Conservation (phyloP, 495 filamentous ascomycete genomes). For the Clavariopsis aquatica region DNA sequence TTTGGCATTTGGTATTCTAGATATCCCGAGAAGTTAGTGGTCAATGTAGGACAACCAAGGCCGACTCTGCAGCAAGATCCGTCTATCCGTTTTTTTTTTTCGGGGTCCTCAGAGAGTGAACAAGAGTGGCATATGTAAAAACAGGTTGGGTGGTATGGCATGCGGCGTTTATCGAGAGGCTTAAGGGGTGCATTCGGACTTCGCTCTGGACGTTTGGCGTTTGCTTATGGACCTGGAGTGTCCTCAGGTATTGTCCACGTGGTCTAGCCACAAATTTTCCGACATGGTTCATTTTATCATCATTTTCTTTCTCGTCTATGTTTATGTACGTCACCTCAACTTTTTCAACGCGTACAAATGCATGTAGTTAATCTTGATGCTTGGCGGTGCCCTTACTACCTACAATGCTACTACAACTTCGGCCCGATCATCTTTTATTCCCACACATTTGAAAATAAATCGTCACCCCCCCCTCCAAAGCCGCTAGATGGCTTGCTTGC, state of each 20-base stretch:
- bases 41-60: too few species aligned
- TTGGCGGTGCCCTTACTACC: background rate
- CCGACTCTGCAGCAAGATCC: too few species aligned
- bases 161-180: background rate
- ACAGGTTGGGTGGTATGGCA: background rate
- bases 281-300: background rate
- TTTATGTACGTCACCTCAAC: background rate
- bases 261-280: background rate
- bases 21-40: too few species aligned
- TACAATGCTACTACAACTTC: background rate
- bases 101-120: too few species aligned
- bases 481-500: constrained; percentile 51
- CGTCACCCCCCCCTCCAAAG: constrained; percentile 65
- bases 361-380: background rate
- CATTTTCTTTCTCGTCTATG: background rate
- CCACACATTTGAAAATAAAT: constrained; percentile 95
- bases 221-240: background rate
- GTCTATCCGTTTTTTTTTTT: too few species aligned
- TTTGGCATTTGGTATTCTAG: constrained; percentile 40
- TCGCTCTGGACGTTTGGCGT: background rate
- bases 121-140: background rate
- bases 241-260: background rate
- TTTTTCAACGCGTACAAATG: background rate
- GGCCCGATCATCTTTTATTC: constrained; percentile 51
- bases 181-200: background rate